Conservation (phyloP, 305 asterid genomes). For the Striga hermonthica region DNA sequence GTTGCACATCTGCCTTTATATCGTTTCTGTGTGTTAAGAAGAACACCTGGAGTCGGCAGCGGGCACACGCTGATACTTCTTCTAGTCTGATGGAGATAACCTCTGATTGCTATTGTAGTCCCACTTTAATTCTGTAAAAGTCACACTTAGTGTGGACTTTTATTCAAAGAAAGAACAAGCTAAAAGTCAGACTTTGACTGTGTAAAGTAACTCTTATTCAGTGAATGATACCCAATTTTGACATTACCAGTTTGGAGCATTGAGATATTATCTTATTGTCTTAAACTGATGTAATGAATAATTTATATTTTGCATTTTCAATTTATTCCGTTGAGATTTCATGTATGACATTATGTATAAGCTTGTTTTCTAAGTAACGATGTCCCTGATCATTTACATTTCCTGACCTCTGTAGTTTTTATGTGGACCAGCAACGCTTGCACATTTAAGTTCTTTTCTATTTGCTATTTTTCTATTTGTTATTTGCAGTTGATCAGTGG, state of each 20-base stretch:
- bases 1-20: slow-evolving; percentile 7
- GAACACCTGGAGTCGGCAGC: not conserved
- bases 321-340: not conserved
- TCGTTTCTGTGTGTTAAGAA: not conserved
- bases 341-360: not conserved
- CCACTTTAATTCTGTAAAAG: slow-evolving; percentile 7
- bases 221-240: not conserved
- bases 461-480: slow-evolving; percentile 15
- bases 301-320: no score
- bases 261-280: slow-evolving; percentile 1
- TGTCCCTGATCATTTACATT: not conserved
- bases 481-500: slow-evolving; percentile 46
- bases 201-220: slow-evolving; percentile 3
- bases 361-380: not conserved
- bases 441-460: not conserved
- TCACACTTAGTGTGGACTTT: not conserved
- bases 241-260: not conserved
- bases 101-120: not conserved
- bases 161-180: not conserved
- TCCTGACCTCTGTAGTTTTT: not conserved
- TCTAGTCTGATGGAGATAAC: not conserved
- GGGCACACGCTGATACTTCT: not conserved
- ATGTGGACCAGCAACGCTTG: not conserved
- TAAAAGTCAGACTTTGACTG: not conserved
- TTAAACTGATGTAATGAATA: not conserved